Evolutionary conservation across 2,329 filamentous ascomycete species (phyloP), one percentile per base, ranked within the genome.

Genomic region (Byssothecium circinans): DNA sequence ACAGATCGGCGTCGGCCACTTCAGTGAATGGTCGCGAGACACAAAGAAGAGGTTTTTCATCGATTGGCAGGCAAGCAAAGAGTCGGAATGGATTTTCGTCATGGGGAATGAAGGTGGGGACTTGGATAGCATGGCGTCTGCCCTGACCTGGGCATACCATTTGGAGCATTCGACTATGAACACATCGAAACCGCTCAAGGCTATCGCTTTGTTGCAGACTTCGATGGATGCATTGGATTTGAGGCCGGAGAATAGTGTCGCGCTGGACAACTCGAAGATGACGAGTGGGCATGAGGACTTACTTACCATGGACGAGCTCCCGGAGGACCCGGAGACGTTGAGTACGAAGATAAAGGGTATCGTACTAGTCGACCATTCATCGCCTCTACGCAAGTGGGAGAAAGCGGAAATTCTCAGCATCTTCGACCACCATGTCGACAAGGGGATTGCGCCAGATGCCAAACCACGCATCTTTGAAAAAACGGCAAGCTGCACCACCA

Each of bases 61-160:
- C 49, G 75, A 77, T 57, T 78, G 75, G 75, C 75, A 78, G 50
- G 69, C 63, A 4, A 71, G 71, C 11, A 65, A 58, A 45, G 64
- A 67, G 3, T 67, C 68, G 19, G 71, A 77, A 57, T 78, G 75
- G 75, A 72, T 62, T 12, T 62, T 78, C 29, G 75, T 78, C 4
- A 65, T 73, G 58, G 75, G 75, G 48, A 78, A 78, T 52, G 74
- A 76, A 43, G 36, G 71, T 12, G 74, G 74, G 18, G 74, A 76
- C 30, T 52, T 75, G 32, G 74, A 76, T 54, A 68, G 62, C 47
- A 74, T 76, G 72, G 68, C 74, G 0, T 67, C 73, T 0, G 75
- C 75, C 5, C 61, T 78, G 7, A 72, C 73, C 7, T 78, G 75
- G 75, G 74, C 75, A 4, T 78, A 77, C 52, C 75, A 78, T 50